Evolutionary conservation across 768 basidiomycete genomes (phyloP), one percentile per base, ranked within the genome.

Genomic region (Arthromyces matolae): DNA sequence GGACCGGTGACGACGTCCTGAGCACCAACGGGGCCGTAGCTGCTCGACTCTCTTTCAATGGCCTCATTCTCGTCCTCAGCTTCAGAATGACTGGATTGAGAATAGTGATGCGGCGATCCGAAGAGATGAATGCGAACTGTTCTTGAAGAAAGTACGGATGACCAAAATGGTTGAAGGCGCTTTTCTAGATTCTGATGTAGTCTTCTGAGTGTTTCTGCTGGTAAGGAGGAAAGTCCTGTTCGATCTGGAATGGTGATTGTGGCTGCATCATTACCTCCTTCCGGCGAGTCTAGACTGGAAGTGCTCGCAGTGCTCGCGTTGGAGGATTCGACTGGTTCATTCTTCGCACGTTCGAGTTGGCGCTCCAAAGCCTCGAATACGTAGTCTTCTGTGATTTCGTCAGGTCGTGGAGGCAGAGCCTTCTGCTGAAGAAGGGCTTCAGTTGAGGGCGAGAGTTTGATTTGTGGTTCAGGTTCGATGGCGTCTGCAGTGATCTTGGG

Each of bases 151-250:
- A 94, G 69, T 1, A 80, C 81, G 4, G 83, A 81, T 3, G 84
- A 78, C 89, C 89, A 93, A 66, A 95, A 93, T 0, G 84, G 81
- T 39, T 78, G 80, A 20, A 95, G 67, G 0, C 93, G 81, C 5
- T 75, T 64, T 60, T 92, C 87, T 4, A 95, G 74, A 57, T 93
- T 94, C 10, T 72, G 71, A 52, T 93, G 85, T 43, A 85, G 72
- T 20, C 77, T 73, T 3, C 71, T 76, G 14, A 86, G 60, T 22
- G 62, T 50, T 3, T 67, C 65, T 4, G 62, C 45, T 3, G 64
- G 48, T 5, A 58, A 37, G 23, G 60, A 55, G 34, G 58, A 35
- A 7, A 58, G 43, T 9, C 53, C 39, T 8, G 51, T 48, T 5
- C 47, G 41, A 9, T 50, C 19, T 20, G 42, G 24, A 29, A 32